These are phyloP conservation scores for Candida tammaniensis DNA, from an alignment of 805 yeast species.

Conservation along the genomic window DNA sequence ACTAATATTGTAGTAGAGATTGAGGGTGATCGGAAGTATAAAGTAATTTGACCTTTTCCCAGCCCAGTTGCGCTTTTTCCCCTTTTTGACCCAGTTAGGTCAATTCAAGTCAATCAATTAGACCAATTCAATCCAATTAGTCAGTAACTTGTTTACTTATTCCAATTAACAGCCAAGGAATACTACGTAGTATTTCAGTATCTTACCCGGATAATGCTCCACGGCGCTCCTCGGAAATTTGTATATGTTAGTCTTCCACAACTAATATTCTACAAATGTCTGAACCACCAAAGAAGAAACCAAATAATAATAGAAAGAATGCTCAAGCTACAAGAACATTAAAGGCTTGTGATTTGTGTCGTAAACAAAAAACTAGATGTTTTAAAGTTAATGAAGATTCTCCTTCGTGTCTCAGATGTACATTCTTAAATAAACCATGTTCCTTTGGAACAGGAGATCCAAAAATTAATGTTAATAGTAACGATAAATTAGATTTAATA, in stretches of 20 bases:
- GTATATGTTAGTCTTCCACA: background rate
- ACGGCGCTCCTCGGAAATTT: constrained; percentile 3
- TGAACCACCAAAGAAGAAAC: constrained; percentile 5
- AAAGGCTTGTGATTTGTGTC: constrained; percentile 54
- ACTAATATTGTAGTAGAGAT: constrained; percentile 7
- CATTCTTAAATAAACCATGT: constrained; percentile 50
- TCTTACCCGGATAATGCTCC: too few relatives aligned
- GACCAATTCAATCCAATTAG: too few relatives aligned
- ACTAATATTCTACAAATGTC: background rate
- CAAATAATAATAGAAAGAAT: constrained; percentile 13
- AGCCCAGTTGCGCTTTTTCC: too few relatives aligned
- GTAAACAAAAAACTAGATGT: constrained; percentile 61
- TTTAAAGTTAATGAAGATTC: constrained; percentile 48
- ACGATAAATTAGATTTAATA: constrained; percentile 28
- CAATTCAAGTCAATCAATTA: too few relatives aligned
- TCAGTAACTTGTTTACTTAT: too few relatives aligned
- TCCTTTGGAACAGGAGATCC: constrained; percentile 31
- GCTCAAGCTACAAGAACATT: constrained; percentile 42
- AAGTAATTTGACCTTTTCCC: constrained; percentile 5
- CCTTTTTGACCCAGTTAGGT: too few relatives aligned
- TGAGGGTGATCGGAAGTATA: constrained; percentile 8
- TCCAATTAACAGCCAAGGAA: too few relatives aligned
- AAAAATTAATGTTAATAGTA: constrained; percentile 1
- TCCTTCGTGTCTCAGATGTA: constrained; percentile 56
- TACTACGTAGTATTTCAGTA: background rate